Conservation (phyloP, 2,329 filamentous ascomycete genomes). For the Didymosphaeria variabile region DNA sequence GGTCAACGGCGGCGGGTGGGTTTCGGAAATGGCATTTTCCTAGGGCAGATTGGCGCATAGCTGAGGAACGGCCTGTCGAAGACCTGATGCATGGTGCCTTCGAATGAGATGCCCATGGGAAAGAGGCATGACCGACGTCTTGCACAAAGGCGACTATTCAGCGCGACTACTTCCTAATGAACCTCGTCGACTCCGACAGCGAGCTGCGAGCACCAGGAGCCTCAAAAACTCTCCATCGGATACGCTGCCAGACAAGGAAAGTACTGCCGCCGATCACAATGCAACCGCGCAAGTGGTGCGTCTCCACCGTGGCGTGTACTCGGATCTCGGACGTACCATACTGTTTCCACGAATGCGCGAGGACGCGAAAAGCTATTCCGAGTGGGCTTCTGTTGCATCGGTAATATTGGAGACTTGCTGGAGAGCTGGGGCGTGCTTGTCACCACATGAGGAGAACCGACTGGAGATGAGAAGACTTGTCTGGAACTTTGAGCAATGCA, state of each 20-base stretch:
- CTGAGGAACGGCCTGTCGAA: background rate
- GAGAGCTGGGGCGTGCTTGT: background rate
- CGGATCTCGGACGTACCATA: background rate
- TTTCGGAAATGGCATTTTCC: background rate
- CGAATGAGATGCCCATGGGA: too few species aligned
- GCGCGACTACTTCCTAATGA: background rate
- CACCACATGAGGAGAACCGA: background rate
- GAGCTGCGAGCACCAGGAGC: background rate
- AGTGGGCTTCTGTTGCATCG: background rate
- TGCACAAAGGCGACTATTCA: background rate
- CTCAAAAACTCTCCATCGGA: background rate
- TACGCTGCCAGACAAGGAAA: background rate
- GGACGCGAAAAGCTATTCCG: background rate
- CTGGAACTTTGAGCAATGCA: background rate
- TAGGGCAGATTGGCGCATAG: background rate
- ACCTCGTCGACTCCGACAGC: background rate
- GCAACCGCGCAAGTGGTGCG: background rate
- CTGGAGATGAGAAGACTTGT: background rate
- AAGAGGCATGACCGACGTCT: background rate
- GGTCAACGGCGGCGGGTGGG: slow-evolving; percentile 3
- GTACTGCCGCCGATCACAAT: background rate
- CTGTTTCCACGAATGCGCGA: slow-evolving; percentile 3
- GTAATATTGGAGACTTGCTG: background rate
- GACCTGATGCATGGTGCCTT: background rate
- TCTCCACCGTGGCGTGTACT: background rate